phyloP scores from a whole-genome alignment of 2,329 filamentous ascomycete genomes.

The Cladobotryum protrusum region DNA sequence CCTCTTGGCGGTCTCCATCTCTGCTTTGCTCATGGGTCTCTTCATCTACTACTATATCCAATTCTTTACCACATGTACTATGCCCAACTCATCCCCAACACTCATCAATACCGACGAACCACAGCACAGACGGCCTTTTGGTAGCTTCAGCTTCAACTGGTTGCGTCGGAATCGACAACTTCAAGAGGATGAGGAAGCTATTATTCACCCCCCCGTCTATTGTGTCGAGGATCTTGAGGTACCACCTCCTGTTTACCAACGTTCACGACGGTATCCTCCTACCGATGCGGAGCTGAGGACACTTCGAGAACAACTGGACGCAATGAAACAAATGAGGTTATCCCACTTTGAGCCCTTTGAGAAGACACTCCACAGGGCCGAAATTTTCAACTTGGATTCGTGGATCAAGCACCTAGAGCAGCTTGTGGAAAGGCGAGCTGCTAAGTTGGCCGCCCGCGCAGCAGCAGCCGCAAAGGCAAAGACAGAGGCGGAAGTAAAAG shows the following conservation, averaged over 20 bases:
- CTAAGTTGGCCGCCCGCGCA: background rate
- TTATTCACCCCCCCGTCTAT: constrained; percentile 9
- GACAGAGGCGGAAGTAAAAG: too few relatives aligned
- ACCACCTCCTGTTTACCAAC: constrained; percentile 13
- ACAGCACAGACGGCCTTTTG: background rate
- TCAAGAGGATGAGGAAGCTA: background rate
- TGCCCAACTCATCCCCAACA: too few relatives aligned
- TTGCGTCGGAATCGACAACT: background rate
- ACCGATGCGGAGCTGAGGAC: constrained; percentile 1
- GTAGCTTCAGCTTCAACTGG: background rate
- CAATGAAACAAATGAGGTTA: background rate
- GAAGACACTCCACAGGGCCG: constrained; percentile 7
- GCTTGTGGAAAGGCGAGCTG: background rate
- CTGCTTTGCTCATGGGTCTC: too few relatives aligned
- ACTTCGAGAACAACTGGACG: background rate
- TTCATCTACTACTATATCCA: too few relatives aligned
- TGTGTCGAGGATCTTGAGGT: constrained; percentile 9
- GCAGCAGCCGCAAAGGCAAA: background rate
- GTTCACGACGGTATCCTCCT: background rate
- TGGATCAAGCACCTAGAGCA: constrained; percentile 14
- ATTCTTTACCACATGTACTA: too few relatives aligned
- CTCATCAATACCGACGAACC: too few relatives aligned
- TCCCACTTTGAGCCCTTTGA: background rate
- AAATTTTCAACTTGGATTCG: constrained; percentile 7
- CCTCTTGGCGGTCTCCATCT: too few relatives aligned